phyloP scores from a whole-genome alignment of 148 eudicot species.

The Rhododendron kiyosumense region DNA sequence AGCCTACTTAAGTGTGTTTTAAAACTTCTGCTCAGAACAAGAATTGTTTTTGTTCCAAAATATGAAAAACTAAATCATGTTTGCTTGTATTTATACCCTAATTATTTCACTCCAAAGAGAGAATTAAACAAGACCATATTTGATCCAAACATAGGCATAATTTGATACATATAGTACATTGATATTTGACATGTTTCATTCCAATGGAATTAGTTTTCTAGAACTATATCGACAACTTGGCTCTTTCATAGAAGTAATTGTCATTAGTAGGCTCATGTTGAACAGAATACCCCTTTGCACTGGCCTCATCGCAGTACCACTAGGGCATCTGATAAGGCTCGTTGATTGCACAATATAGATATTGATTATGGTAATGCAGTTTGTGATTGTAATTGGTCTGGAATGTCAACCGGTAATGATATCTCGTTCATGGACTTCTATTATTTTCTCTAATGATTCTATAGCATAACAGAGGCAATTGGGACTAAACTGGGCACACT shows the following conservation, averaged over 20 bases:
- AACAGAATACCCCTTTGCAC: background rate
- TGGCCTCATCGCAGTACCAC: background rate
- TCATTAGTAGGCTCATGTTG: background rate
- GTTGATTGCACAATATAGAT: background rate
- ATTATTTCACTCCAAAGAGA: background rate
- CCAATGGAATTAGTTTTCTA: background rate
- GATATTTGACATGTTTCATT: background rate
- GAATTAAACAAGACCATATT: background rate
- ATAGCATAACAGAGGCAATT: background rate
- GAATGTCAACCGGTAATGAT: background rate
- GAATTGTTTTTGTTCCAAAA: background rate
- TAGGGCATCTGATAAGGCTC: background rate
- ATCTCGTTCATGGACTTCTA: background rate
- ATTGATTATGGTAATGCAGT: background rate
- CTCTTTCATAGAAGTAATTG: background rate
- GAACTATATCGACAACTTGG: background rate
- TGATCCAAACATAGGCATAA: background rate
- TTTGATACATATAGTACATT: background rate
- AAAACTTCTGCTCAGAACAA: background rate
- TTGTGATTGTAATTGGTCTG: background rate
- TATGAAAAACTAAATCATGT: background rate
- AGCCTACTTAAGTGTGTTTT: background rate
- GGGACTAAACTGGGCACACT: background rate
- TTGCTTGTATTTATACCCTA: background rate
- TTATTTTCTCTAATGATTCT: background rate